phyloP scores from a whole-genome alignment of 164 flowering plant genomes.

The Santalum album region DNA sequence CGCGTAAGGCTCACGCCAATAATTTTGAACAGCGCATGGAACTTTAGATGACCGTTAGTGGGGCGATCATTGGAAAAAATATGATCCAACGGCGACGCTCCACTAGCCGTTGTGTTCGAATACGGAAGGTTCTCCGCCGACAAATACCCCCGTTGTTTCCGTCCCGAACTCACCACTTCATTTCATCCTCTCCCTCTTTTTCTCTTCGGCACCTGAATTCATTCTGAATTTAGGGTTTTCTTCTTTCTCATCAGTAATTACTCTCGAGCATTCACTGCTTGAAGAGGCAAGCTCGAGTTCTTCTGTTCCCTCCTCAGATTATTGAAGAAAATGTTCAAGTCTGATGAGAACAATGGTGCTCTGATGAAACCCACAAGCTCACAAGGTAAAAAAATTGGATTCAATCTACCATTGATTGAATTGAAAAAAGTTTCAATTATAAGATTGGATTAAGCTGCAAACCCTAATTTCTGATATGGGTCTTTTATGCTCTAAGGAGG shows the following conservation, averaged over 20 bases:
- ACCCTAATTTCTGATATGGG: background rate
- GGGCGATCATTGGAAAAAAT: background rate
- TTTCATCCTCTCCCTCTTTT: background rate
- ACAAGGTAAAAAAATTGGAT: background rate
- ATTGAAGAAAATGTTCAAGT: constrained; percentile 16
- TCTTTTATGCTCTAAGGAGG: constrained; percentile 10
- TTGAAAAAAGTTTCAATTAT: constrained; percentile 1
- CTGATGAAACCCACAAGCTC: background rate
- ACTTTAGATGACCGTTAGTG: background rate
- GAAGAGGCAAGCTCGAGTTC: too few relatives aligned
- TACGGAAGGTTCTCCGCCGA: constrained; percentile 5
- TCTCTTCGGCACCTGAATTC: too few relatives aligned
- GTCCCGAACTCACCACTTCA: constrained; percentile 7
- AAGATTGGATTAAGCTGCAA: too few relatives aligned
- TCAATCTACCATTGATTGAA: background rate
- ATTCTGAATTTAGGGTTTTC: too few relatives aligned
- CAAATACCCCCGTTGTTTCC: constrained; percentile 11
- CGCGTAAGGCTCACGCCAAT: background rate
- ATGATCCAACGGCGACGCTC: constrained; percentile 37
- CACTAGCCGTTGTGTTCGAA: constrained; percentile 50
- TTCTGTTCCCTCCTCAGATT: background rate
- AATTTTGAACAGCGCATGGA: background rate
- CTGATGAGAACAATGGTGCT: constrained; percentile 27
- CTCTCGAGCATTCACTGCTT: too few relatives aligned
- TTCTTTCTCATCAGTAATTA: too few relatives aligned